Evolutionary conservation across 306 rosid species (phyloP), one percentile per base, ranked within the genome.

Genomic region (Quercus cerris): DNA sequence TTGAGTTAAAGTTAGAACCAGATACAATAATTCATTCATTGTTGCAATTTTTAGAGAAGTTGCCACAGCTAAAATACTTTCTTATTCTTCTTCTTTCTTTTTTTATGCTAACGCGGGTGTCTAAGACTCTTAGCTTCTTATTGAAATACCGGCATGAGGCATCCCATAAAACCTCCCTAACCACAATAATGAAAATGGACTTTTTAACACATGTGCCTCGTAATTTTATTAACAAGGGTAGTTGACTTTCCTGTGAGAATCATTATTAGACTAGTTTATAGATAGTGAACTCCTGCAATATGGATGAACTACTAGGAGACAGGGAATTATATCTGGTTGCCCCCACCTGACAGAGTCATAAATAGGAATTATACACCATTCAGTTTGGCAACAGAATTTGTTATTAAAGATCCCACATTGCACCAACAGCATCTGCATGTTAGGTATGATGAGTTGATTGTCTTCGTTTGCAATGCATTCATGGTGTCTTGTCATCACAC

Each of bases 381-480:
- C 54, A 49, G 54, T 49, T 49, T 49, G 54, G 54, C 54, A 49
- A 49, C 54, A 22, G 5, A 22, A 9, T 59, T 59, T 22, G 66
- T 22, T 3, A 7, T 59, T 5, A n/a, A 27, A 59, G 66, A 22
- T 59, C 4, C 66, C 66, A 22, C 15, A 59, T 59, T 59, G 68
- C 68, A 27, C 18, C 81, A 77, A 67, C 11, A 69, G 74, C 70
- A 75, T 78, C 23, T 62, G 64, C 63, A 27, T 54, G 78, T 72
- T 49, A 68, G 75, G 70, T 41, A 73, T 77, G 81, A 64, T 27
- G 68, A 62, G 38, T 13, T 15, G 28, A 58, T 9, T 33, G 77
- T 61, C 59, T 71, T 85, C 49, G 71, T 20, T 64, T 57, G 33
- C 22, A 33, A 23, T 66, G 35, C 31, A 6, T 23, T 52, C 6